Percentiles rank a stretch among this genome's conserved stretches.
phyloP scores from a whole-genome alignment of 768 basidiomycete species.

The Collybia mongolica region DNA sequence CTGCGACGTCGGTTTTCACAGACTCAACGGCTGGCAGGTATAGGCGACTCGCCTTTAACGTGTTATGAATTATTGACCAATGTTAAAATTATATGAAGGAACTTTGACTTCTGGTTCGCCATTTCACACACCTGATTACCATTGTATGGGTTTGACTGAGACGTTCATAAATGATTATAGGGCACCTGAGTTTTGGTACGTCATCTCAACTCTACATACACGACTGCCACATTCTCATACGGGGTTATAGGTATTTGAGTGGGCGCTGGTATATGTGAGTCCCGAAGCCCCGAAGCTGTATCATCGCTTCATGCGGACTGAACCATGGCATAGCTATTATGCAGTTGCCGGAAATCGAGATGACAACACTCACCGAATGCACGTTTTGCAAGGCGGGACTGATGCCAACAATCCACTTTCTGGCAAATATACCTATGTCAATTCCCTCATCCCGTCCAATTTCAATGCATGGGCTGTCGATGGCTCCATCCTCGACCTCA shows the following conservation, averaged over 20 bases:
- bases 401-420: slow-evolving; percentile 11
- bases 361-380: slow-evolving; percentile 14
- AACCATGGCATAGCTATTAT: slow-evolving; percentile 8
- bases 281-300: no score
- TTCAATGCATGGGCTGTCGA: slow-evolving; percentile 17
- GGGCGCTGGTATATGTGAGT: slow-evolving; percentile 14
- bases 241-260: slow-evolving; percentile 6
- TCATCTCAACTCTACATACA: not conserved
- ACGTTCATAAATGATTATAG: not conserved
- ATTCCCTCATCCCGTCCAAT: slow-evolving; percentile 15
- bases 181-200: slow-evolving; percentile 15
- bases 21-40: slow-evolving; percentile 15
- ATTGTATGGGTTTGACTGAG: not conserved
- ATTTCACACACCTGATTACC: not conserved
- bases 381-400: slow-evolving; percentile 14
- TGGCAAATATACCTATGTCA: slow-evolving; percentile 10
- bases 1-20: slow-evolving; percentile 4
- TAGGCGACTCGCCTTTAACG: not conserved
- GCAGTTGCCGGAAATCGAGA: slow-evolving; percentile 14
- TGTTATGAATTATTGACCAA: not conserved
- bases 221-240: not conserved
- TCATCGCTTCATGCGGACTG: not conserved
- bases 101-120: slow-evolving; percentile 1
- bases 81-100: slow-evolving; percentile 3
- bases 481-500: slow-evolving; percentile 11